Conservation (phyloP, 1,284 basidiomycete species). For the Termitomyces sp. region DNA sequence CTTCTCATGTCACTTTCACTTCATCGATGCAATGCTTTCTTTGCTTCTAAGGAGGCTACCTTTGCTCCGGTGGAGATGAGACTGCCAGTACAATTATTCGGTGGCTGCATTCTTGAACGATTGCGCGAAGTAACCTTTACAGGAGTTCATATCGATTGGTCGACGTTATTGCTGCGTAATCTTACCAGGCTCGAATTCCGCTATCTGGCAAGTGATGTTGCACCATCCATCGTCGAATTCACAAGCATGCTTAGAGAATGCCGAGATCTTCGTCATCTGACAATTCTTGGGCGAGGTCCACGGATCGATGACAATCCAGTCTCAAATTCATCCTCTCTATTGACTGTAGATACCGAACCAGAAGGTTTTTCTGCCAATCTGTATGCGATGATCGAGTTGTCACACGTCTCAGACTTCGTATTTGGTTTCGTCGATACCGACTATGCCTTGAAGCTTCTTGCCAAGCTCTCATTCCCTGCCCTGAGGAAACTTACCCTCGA, state of each 20-base stretch:
- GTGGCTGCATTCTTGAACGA: conserved; percentile 23
- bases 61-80: conserved; percentile 39
- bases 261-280: conserved; percentile 33
- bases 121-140: conserved; percentile 40
- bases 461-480: conserved; percentile 36
- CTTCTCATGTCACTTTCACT: conserved; percentile 37
- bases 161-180: conserved; percentile 28
- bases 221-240: conserved; percentile 43
- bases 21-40: conserved; percentile 50
- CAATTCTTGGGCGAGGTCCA: conserved; percentile 48
- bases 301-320: conserved; percentile 20
- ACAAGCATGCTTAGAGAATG: conserved; percentile 33
- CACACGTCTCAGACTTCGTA: conserved; percentile 31
- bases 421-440: conserved; percentile 43
- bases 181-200: conserved; percentile 44
- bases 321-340: neutral
- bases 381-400: conserved; percentile 24
- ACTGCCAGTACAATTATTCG: conserved; percentile 38
- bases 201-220: conserved; percentile 47
- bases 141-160: conserved; percentile 53
- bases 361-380: neutral
- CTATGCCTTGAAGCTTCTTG: conserved; percentile 38
- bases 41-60: conserved; percentile 34
- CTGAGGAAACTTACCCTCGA: conserved; percentile 37
- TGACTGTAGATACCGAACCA: neutral